These are phyloP conservation scores for Aspergillus bridgeri DNA, from an alignment of 495 filamentous ascomycete genomes.

Conservation along the genomic window DNA sequence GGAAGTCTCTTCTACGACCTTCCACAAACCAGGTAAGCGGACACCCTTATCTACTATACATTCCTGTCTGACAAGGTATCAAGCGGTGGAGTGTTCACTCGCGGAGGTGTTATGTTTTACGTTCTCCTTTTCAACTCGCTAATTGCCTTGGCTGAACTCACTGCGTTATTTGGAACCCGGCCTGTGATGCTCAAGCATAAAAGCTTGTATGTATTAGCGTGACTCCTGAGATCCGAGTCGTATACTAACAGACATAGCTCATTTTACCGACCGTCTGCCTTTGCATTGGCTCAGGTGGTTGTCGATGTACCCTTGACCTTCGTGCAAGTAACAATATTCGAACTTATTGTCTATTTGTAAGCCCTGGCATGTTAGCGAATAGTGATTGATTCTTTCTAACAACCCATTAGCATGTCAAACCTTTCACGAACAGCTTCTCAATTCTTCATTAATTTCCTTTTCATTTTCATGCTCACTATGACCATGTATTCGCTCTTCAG, in stretches of 20 bases:
- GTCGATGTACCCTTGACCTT: constrained; percentile 72
- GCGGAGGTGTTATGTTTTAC: constrained; percentile 65
- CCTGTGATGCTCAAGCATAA: constrained; percentile 82
- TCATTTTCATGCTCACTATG: constrained; percentile 61
- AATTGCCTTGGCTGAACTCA: constrained; percentile 73
- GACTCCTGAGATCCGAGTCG: background rate
- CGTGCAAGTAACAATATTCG: constrained; percentile 67
- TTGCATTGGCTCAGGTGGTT: constrained; percentile 70
- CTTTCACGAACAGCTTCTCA: constrained; percentile 68
- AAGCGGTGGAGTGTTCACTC: constrained; percentile 44
- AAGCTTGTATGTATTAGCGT: constrained; percentile 47
- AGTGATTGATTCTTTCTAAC: constrained; percentile 14
- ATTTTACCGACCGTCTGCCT: constrained; percentile 80
- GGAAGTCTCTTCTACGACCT: constrained; percentile 74
- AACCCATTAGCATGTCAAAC: constrained; percentile 45
- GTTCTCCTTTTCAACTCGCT: constrained; percentile 78
- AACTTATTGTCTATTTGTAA: constrained; percentile 72
- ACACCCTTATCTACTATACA: background rate
- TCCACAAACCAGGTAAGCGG: constrained; percentile 48
- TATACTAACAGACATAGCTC: constrained; percentile 37
- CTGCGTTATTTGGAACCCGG: constrained; percentile 62
- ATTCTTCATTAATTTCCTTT: constrained; percentile 76
- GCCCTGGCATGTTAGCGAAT: constrained; percentile 1
- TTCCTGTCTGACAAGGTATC: constrained; percentile 11
- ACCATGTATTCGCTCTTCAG: constrained; percentile 79